phyloP scores from a whole-genome alignment of 2,329 filamentous ascomycete species.

The Trichoderma afroharzianum region DNA sequence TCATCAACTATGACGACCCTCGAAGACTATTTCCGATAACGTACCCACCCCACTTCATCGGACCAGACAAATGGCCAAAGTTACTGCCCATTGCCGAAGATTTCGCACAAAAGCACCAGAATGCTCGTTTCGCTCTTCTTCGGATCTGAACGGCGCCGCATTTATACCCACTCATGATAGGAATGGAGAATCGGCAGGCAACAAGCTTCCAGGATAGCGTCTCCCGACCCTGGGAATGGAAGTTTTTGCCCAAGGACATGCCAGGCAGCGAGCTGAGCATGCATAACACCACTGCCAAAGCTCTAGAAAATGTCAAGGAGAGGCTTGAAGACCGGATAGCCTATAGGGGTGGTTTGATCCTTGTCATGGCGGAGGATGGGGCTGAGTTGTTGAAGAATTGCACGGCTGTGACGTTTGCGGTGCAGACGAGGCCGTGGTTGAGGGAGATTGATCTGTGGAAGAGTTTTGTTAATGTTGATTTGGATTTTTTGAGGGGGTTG shows the following conservation, averaged over 20 bases:
- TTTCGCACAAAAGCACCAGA: slow-evolving; percentile 16
- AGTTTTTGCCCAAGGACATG: slow-evolving; percentile 30
- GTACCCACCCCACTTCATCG: slow-evolving; percentile 18
- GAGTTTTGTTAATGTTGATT: slow-evolving; percentile 29
- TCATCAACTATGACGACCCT: slow-evolving; percentile 28
- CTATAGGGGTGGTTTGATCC: slow-evolving; percentile 24
- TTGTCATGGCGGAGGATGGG: slow-evolving; percentile 26
- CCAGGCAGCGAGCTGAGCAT: slow-evolving; percentile 25
- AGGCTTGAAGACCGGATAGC: slow-evolving; percentile 23
- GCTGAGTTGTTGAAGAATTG: slow-evolving; percentile 24
- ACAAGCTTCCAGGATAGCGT: slow-evolving; percentile 27
- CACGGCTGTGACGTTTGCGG: slow-evolving; percentile 26
- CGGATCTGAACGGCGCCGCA: slow-evolving; percentile 29
- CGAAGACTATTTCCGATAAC: slow-evolving; percentile 17
- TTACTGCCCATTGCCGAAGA: slow-evolving; percentile 21
- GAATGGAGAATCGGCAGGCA: slow-evolving; percentile 19
- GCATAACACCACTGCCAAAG: slow-evolving; percentile 15
- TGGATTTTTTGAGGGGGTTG: slow-evolving; percentile 22
- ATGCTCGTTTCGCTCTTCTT: slow-evolving; percentile 27
- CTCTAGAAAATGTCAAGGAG: slow-evolving; percentile 20
- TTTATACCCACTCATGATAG: slow-evolving; percentile 30
- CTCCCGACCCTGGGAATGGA: slow-evolving; percentile 27
- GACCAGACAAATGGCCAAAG: slow-evolving; percentile 24
- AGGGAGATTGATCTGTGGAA: slow-evolving; percentile 29
- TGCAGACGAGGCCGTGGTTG: slow-evolving; percentile 30